phyloP scores from a whole-genome alignment of 1,284 basidiomycete genomes.

The Ustilago crameri region DNA sequence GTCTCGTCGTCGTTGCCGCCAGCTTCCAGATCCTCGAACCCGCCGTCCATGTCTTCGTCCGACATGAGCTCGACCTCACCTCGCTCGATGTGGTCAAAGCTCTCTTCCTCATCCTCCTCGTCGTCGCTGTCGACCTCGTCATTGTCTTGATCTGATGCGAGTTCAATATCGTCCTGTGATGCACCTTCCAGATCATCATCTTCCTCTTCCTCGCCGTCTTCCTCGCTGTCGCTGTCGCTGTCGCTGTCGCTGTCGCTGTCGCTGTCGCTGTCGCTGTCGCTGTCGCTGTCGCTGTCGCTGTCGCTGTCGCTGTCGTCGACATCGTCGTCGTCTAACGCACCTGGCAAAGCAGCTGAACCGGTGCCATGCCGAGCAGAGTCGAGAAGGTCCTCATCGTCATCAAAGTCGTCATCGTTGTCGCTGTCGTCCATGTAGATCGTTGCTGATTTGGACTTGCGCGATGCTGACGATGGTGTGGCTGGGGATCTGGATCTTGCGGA shows the following conservation, averaged over 20 bases:
- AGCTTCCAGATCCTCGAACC: constrained; percentile 62
- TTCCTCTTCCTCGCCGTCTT: constrained; percentile 35
- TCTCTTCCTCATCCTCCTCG: constrained; percentile 41
- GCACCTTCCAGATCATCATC: constrained; percentile 30
- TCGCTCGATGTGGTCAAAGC: constrained; percentile 40
- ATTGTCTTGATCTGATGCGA: constrained; percentile 35
- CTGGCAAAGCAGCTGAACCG: constrained; percentile 40
- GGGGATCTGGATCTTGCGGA: constrained; percentile 15
- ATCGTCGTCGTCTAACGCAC: constrained; percentile 36
- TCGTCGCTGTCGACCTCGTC: constrained; percentile 11
- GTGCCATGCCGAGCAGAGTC: constrained; percentile 42
- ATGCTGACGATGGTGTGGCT: constrained; percentile 10
- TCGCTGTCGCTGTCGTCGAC: constrained; percentile 55
- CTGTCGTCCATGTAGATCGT: constrained; percentile 31
- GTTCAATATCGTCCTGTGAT: constrained; percentile 32
- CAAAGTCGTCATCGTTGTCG: constrained; percentile 61
- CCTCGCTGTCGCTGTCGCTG: constrained; percentile 53
- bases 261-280: constrained; percentile 55
- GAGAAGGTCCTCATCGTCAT: constrained; percentile 58
- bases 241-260: constrained; percentile 47
- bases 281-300: constrained; percentile 45
- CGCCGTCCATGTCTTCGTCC: constrained; percentile 66
- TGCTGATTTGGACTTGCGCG: constrained; percentile 7
- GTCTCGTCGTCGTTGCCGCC: constrained; percentile 43
- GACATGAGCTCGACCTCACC: constrained; percentile 50